phyloP scores from a whole-genome alignment of 1,284 basidiomycete species.

The Malassezia vespertilionis region DNA sequence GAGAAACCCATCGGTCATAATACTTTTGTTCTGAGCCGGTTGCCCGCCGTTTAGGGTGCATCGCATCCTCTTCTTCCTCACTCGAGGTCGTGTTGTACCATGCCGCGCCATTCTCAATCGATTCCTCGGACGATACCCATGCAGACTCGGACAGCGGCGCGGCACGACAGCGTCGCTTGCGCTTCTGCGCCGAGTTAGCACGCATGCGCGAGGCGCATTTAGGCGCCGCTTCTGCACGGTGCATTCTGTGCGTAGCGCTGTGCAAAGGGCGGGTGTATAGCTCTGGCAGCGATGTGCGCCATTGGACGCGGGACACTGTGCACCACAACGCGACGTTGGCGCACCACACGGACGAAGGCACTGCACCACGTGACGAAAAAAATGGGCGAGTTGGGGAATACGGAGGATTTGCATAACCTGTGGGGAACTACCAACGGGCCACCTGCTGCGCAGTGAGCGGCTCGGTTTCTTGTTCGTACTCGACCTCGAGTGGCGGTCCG shows the following conservation, averaged over 20 bases:
- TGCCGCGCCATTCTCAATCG: neutral
- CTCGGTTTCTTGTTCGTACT: conserved; percentile 85
- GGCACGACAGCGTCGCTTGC: neutral
- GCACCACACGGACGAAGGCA: neutral
- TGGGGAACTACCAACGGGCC: conserved; percentile 32
- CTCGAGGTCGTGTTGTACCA: neutral
- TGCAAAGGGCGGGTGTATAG: too few species aligned
- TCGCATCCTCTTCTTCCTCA: neutral
- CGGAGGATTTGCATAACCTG: too few species aligned
- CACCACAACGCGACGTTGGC: neutral
- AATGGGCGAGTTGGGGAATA: neutral
- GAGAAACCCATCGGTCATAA: neutral
- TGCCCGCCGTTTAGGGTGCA: neutral
- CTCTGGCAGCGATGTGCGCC: too few species aligned
- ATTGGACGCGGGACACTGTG: neutral
- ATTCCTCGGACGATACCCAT: conserved; percentile 1
- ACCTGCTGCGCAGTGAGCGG: conserved; percentile 50
- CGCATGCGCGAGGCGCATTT: neutral
- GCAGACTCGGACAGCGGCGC: neutral
- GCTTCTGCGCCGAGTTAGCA: conserved; percentile 3
- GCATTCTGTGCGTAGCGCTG: too few species aligned
- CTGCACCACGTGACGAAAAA: neutral
- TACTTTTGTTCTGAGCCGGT: neutral
- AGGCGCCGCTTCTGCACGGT: neutral
- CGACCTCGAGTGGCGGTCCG: conserved; percentile 68